Percentiles rank a stretch among this genome's conserved stretches.
phyloP scores from a whole-genome alignment of 139 green algal genomes.

The Coccomyxa sp. region DNA sequence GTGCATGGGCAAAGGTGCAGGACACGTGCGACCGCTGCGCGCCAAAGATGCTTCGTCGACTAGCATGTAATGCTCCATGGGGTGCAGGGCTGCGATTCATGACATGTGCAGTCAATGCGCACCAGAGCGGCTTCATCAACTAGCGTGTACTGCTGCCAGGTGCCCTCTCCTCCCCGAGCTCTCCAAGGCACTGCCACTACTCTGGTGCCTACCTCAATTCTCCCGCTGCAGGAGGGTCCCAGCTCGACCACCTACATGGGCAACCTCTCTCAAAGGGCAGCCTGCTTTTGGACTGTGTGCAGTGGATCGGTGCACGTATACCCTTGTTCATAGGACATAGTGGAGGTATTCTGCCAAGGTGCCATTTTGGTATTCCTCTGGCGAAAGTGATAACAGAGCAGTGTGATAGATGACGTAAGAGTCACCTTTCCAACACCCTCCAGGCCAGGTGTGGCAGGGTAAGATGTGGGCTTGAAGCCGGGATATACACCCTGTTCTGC shows the following conservation, averaged over 20 bases:
- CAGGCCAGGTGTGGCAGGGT: conserved; percentile 23
- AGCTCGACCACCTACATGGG: conserved; percentile 28
- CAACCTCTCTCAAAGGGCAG: too few relatives aligned
- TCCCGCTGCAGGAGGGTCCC: conserved; percentile 19
- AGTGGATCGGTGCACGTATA: too few relatives aligned
- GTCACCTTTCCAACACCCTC: conserved; percentile 37
- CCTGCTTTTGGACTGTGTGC: too few relatives aligned
- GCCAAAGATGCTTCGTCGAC: too few relatives aligned
- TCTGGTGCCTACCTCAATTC: conserved; percentile 24
- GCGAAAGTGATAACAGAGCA: too few relatives aligned
- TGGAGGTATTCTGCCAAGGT: too few relatives aligned
- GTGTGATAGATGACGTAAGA: too few relatives aligned
- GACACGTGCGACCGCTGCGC: background rate
- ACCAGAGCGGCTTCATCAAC: conserved; percentile 15
- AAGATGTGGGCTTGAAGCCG: conserved; percentile 24
- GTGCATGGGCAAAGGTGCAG: background rate
- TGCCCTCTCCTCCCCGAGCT: conserved; percentile 26
- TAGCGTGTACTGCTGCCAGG: conserved; percentile 32
- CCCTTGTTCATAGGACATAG: too few relatives aligned
- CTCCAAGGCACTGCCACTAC: conserved; percentile 26
- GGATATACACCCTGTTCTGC: conserved; percentile 37
- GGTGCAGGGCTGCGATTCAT: too few relatives aligned
- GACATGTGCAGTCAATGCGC: background rate
- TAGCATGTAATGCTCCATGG: too few relatives aligned
- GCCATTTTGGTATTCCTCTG: too few relatives aligned